phyloP scores from a whole-genome alignment of 306 rosid genomes.

The Prunus persica region Prunus_persica_NCBIv2 NC_034015.1:20909001-20909500 shows the following conservation, averaged over 20 bases:
- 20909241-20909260: not conserved
- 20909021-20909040: not conserved
- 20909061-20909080: not conserved
- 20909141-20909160: not conserved
- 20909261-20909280: not conserved
- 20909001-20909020: not conserved
- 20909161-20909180: not conserved
- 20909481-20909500: conserved; percentile 35
- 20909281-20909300: conserved; percentile 7
- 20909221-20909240: not conserved
- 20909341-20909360: conserved; percentile 61
- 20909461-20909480: conserved; percentile 35
- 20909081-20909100: not conserved
- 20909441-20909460: conserved; percentile 32
- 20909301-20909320: conserved; percentile 35
- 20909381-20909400: conserved; percentile 44
- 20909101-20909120: not conserved
- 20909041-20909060: not conserved
- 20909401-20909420: conserved; percentile 44
- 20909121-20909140: not conserved
- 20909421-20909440: conserved; percentile 34
- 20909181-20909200: not conserved
- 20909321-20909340: conserved; percentile 37
- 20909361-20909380: conserved; percentile 69
- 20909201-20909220: not conserved